Conservation (phyloP, 352 stramenopile species). For the Pythium biforme region DNA sequence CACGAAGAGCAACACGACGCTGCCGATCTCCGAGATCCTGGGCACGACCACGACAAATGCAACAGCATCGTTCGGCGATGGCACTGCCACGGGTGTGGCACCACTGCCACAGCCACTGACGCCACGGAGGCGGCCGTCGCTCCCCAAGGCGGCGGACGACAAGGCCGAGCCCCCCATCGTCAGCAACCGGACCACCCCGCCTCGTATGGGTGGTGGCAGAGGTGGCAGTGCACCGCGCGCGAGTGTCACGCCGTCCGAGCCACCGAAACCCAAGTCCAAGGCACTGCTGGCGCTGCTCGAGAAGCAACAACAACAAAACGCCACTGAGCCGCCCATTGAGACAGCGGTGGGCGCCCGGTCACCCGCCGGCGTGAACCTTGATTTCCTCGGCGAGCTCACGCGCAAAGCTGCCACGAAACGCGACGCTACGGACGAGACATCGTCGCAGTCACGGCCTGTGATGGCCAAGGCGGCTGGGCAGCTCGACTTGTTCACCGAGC, state of each 20-base stretch:
- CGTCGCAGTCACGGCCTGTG: not conserved
- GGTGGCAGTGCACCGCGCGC: too few species aligned
- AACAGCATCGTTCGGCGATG: not conserved
- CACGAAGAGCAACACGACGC: conserved; percentile 18
- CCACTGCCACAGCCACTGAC: not conserved
- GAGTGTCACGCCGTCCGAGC: conserved; percentile 6
- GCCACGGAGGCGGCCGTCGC: conserved; percentile 3
- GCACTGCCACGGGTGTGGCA: not conserved
- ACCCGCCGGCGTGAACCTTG: conserved; percentile 6
- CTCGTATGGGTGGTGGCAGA: not conserved
- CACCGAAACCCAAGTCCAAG: conserved; percentile 30
- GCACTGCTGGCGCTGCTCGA: conserved; percentile 18
- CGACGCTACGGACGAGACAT: not conserved
- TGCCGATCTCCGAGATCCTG: conserved; percentile 13
- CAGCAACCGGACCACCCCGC: not conserved
- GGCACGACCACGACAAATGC: not conserved
- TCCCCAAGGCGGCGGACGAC: conserved; percentile 5
- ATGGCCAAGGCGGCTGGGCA: not conserved
- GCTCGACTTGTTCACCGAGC: conserved; percentile 20
- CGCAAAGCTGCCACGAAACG: conserved; percentile 6
- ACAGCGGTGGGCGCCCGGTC: too few species aligned
- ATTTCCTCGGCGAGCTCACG: conserved; percentile 21
- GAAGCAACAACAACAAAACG: conserved; percentile 15
- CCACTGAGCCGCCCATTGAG: too few species aligned
- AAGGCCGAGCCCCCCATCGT: too few species aligned